phyloP scores from a whole-genome alignment of 306 rosid species.

The Argentina anserina region DNA sequence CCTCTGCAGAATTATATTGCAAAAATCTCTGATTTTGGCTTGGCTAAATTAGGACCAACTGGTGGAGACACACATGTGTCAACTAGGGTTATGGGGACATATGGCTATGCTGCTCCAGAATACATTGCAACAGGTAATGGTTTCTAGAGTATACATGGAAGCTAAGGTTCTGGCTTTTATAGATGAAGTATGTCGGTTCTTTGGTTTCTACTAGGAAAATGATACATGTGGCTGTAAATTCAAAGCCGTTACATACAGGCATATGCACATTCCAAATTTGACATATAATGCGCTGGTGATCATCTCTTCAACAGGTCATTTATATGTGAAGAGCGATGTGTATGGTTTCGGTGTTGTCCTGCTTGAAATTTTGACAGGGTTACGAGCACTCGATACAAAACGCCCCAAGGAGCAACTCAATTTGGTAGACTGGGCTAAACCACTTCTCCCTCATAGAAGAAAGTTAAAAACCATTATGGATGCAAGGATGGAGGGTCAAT shows the following conservation, averaged over 20 bases:
- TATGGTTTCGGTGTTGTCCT: constrained; percentile 88
- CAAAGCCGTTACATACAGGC: not conserved
- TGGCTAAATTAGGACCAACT: constrained; percentile 82
- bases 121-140: constrained; percentile 72
- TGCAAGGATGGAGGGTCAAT: constrained; percentile 58
- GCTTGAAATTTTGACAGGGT: constrained; percentile 77
- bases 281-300: not conserved
- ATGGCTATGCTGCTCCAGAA: constrained; percentile 91
- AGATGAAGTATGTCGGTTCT: not conserved
- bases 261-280: not conserved
- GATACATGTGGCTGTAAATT: not conserved
- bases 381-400: constrained; percentile 47
- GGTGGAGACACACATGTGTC: constrained; percentile 74
- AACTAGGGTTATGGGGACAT: constrained; percentile 80
- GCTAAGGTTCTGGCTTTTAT: not conserved
- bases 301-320: constrained; percentile 56
- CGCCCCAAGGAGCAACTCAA: constrained; percentile 46
- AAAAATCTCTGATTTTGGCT: constrained; percentile 81
- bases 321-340: constrained; percentile 85
- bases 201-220: not conserved
- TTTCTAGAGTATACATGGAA: constrained; percentile 2
- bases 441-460: constrained; percentile 36
- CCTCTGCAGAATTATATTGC: constrained; percentile 61
- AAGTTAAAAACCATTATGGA: constrained; percentile 56
- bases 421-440: constrained; percentile 75